Base-by-base conservation (phyloP, 2,329 filamentous ascomycete genomes). In the Trichoderma endophyticum region DNA sequence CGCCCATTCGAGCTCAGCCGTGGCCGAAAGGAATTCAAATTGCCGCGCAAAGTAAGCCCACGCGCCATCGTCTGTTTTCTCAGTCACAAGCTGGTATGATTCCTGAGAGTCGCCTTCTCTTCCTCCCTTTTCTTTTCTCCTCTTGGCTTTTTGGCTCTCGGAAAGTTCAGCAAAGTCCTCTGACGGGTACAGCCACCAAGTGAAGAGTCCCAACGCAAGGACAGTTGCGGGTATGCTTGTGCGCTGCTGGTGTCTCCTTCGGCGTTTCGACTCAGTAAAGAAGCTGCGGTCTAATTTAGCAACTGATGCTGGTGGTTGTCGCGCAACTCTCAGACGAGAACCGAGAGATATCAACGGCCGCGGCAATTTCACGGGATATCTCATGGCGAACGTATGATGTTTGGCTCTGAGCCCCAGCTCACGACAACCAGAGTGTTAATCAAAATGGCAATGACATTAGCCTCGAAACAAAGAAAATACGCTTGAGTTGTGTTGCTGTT, bases 1-100 rank as follows among this genome's bases (percentile, higher is more conserved):
- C 5, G 82, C 79, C 86, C 88, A 90, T 77, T 91, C 86, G 4
- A 87, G 81, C 75, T 88, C 86, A 24, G 86, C 84, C 3, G 86
- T 79, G 15, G 85, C 79, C 15, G 89, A 87, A 66, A 93, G 86
- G 24, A 84, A 81, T 75, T 86, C 84, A 72, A 89, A 85, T 24
- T 81, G 81, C 21, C 78, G 80, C 2, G 84, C 78, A 73, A 89
- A 88, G 57, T 80, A 80, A 61, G 80, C 77, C 87, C 86, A 89
- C 7, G 86, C 86, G 8, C 81, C 79, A 54, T 81, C 78, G 54
- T 79, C 79, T 14, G 74, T 73, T 18, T 73, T 73, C 6, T 70
- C 74, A 18, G 71, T 66, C 21, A 73, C 62, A 8, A 71, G 69
- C 9, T 39, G 43, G 26, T 57, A 57, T 5, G 71, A 56, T 43